Evolutionary conservation across 2,329 filamentous ascomycete species (phyloP), one percentile per base, ranked within the genome.

Genomic region (Alternaria ethzedia): DNA sequence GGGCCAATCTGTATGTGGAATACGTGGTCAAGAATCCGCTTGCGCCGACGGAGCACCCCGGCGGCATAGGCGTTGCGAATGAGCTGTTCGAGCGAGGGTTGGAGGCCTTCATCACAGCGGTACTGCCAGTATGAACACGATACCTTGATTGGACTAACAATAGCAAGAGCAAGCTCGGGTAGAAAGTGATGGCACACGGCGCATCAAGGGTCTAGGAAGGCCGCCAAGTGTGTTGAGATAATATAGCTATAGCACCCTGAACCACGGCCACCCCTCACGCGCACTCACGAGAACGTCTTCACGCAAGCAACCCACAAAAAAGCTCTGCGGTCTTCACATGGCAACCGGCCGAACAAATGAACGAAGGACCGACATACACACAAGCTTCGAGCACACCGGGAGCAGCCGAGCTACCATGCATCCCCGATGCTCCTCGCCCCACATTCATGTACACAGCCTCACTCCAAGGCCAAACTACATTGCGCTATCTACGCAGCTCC

Each of bases 1-100:
- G 97, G 81, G 96, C 97, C 62, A 98, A 97, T 79, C 87, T 98
- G 23, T 99, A 96, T 83, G 95, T 99, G 17, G 96, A 99, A 83
- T 99, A 96, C 75, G 88, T 90, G 28, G 87, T 90, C 54, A 90
- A 90, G 75, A 90, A 88, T 64, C 88, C 88, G 4, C 80, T 90
- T 20, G 86, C 87, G 36, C 88, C 88, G 0, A 80, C 84, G 1
- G 88, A 90, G 72, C 88, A 90, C 75, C 85, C 86, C 0, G 85
- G 86, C 10, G 88, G 88, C 12, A 79, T 88, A 30, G 88, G 88
- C 3, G 88, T 90, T 41, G 86, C 87, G 61, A 90, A 90, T 70
- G 88, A 90, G 77, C 79, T 90, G 58, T 90, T 90, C 70, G 88
- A 90, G 74, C 81, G 85, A 58, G 88, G 87, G 7, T 79, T 96